Conservation (phyloP, 257 asterid species). For the Solanum neorickii region DNA sequence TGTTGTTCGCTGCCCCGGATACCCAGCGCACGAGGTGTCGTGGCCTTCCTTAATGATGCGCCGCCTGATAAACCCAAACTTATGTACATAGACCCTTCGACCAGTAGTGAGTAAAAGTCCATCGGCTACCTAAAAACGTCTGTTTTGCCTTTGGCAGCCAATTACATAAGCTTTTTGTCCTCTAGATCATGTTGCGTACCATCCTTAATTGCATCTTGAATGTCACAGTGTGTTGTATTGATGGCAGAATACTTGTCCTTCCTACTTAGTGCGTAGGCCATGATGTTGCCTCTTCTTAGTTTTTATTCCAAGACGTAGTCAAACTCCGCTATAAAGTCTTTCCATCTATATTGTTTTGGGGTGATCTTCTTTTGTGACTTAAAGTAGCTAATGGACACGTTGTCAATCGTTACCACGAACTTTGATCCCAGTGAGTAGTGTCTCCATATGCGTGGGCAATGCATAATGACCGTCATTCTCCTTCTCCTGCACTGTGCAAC, state of each 20-base stretch:
- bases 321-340: not conserved
- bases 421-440: not conserved
- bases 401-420: not conserved
- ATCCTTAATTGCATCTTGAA: no score
- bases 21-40: rapidly evolving
- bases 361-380: not conserved
- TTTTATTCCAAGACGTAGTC: not conserved
- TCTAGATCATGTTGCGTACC: not conserved
- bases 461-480: not conserved
- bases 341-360: not conserved
- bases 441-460: not conserved
- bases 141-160: not conserved
- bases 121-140: not conserved
- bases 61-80: not conserved
- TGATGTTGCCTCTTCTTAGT: no score
- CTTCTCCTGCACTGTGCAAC: not conserved
- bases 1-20: not conserved
- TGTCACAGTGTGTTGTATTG: rapidly evolving
- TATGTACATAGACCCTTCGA: not conserved
- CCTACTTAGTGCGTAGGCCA: not conserved
- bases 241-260: not conserved
- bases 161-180: not conserved
- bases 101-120: not conserved
- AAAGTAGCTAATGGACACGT: not conserved
- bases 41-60: not conserved